A percentile compares a stretch with the other conserved stretches of the same genome.
Evolutionary conservation across 306 rosid genomes (phyloP).

Genomic region (Prunus armeniaca): DNA sequence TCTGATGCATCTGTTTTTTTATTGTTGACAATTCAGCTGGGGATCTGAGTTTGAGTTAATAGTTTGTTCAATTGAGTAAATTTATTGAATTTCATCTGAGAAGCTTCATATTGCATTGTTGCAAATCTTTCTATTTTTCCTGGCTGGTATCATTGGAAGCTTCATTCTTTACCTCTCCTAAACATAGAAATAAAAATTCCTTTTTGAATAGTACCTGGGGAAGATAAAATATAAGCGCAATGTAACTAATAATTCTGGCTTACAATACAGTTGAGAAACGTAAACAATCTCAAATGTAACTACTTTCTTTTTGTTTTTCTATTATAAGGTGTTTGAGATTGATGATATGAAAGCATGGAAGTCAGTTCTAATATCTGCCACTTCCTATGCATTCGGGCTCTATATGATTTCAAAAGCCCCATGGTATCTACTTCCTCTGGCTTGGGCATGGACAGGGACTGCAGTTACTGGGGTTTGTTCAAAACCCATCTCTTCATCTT

Average conservation of each 20-base stretch:
- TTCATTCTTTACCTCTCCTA: neutral
- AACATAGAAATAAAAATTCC: neutral
- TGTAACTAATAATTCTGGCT: neutral
- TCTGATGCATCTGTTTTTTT: slow-evolving; percentile 1
- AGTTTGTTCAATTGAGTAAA: slow-evolving; percentile 10
- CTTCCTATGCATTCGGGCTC: slow-evolving; percentile 85
- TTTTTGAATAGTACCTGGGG: neutral
- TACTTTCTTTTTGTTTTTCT: slow-evolving; percentile 7
- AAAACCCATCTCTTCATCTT: slow-evolving; percentile 12
- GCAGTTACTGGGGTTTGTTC: slow-evolving; percentile 93
- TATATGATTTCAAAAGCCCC: slow-evolving; percentile 84
- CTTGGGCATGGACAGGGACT: slow-evolving; percentile 99
- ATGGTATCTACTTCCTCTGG: slow-evolving; percentile 96
- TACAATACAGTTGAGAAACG: neutral
- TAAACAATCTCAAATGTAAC: neutral
- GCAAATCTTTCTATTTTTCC: neutral
- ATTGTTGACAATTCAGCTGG: slow-evolving; percentile 7
- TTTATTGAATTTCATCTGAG: neutral
- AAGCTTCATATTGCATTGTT: neutral
- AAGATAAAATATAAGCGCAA: neutral
- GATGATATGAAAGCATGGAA: slow-evolving; percentile 78
- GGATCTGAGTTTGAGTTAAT: neutral
- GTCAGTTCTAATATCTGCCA: slow-evolving; percentile 72
- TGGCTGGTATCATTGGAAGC: neutral
- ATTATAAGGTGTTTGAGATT: slow-evolving; percentile 76